Conservation (phyloP, 2,329 filamentous ascomycete species). For the Colletotrichum zoysiae region DNA sequence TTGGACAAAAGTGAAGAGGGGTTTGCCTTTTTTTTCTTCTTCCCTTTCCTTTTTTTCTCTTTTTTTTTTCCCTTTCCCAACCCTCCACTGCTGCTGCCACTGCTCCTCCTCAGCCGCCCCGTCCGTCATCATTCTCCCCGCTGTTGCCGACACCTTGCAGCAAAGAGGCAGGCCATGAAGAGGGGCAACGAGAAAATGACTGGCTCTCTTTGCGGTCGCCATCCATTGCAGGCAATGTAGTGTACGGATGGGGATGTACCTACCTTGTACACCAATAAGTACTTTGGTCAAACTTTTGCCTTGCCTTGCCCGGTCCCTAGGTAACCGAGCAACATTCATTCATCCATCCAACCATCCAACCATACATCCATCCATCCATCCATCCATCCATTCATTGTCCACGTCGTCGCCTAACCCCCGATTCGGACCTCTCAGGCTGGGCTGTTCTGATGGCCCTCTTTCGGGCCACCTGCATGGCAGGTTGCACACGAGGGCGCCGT, state of each 20-base stretch:
- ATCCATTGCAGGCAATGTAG: constrained; percentile 4
- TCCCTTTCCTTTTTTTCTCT: too few species aligned
- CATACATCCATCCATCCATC: not conserved
- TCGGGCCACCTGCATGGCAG: constrained; percentile 34
- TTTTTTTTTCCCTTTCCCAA: too few species aligned
- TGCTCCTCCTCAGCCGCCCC: too few species aligned
- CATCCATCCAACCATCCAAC: too few species aligned
- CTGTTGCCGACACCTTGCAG: constrained; percentile 23
- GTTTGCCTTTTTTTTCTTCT: not conserved
- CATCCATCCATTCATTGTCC: not conserved
- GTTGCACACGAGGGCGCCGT: constrained; percentile 18
- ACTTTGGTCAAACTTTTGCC: constrained; percentile 23
- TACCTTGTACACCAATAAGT: constrained; percentile 15
- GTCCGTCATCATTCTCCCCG: constrained; percentile 10
- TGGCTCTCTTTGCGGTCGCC: not conserved
- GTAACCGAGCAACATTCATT: constrained; percentile 15
- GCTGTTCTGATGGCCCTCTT: constrained; percentile 21
- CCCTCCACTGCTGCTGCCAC: too few species aligned
- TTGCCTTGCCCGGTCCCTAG: constrained; percentile 17
- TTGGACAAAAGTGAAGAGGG: constrained; percentile 12
- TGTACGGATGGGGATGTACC: not conserved
- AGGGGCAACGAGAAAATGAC: not conserved
- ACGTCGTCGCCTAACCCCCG: constrained; percentile 20
- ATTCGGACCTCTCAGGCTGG: constrained; percentile 18
- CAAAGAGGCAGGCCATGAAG: constrained; percentile 14